Percentiles rank a stretch among this genome's conserved stretches.
These are phyloP conservation scores for Auricularia auricula-judae DNA, from an alignment of 768 basidiomycete species.

Conservation along the genomic window DNA sequence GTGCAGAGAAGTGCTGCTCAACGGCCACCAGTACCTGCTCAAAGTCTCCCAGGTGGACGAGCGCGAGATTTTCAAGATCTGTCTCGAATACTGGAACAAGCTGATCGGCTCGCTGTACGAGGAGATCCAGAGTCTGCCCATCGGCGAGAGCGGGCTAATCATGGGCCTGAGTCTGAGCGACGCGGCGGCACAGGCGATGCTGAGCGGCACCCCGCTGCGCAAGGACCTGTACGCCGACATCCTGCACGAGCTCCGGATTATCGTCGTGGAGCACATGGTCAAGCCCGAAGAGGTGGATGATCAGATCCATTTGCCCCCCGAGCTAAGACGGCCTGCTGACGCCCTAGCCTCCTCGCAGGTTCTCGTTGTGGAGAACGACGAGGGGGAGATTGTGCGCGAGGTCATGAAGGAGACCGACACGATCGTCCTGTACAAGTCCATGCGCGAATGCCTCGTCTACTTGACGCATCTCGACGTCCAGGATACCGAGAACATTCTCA, in stretches of 20 bases:
- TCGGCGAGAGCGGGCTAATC: constrained; percentile 21
- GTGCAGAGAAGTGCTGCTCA: constrained; percentile 33
- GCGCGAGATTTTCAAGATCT: constrained; percentile 41
- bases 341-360: constrained; percentile 19
- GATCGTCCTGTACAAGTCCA: constrained; percentile 41
- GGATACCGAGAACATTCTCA: constrained; percentile 40
- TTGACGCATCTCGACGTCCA: constrained; percentile 37
- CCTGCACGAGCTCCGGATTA: constrained; percentile 32
- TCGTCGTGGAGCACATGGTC: constrained; percentile 42
- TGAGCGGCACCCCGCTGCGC: constrained; percentile 21
- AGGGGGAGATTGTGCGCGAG: constrained; percentile 41
- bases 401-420: constrained; percentile 40
- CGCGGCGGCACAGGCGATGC: constrained; percentile 16
- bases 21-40: constrained; percentile 38
- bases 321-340: background rate
- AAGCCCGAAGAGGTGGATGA: constrained; percentile 36
- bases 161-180: constrained; percentile 30
- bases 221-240: constrained; percentile 37
- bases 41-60: constrained; percentile 40
- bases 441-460: constrained; percentile 39
- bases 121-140: constrained; percentile 32
- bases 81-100: constrained; percentile 37
- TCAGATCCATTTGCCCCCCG: background rate
- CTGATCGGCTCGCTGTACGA: constrained; percentile 39
- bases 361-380: constrained; percentile 40